Percentiles rank a stretch among this genome's conserved stretches.
Conservation (phyloP, 2,329 filamentous ascomycete species). For the Fusarium staphyleae region DNA sequence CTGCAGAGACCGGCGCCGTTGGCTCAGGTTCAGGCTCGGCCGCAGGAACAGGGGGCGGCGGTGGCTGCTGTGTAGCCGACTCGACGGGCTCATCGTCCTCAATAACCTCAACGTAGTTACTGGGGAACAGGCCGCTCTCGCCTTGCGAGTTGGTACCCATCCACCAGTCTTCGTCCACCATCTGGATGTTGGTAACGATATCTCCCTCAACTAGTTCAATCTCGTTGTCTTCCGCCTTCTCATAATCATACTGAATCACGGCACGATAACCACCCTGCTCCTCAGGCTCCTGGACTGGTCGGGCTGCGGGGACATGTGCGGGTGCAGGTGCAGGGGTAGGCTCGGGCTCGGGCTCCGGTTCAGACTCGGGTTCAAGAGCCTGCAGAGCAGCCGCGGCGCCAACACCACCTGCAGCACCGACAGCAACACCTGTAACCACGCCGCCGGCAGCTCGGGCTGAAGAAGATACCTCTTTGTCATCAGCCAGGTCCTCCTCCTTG, state of each 20-base stretch:
- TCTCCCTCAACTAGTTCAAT: slow-evolving; percentile 90
- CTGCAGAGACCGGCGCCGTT: slow-evolving; percentile 49
- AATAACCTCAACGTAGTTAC: slow-evolving; percentile 93
- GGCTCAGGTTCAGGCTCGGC: slow-evolving; percentile 45
- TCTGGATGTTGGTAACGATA: slow-evolving; percentile 88
- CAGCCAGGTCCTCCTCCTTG: slow-evolving; percentile 68
- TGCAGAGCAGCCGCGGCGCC: slow-evolving; percentile 33
- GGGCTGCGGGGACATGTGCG: slow-evolving; percentile 17
- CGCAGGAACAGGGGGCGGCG: slow-evolving; percentile 45
- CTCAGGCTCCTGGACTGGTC: slow-evolving; percentile 38
- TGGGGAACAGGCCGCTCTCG: slow-evolving; percentile 90
- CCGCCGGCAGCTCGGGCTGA: slow-evolving; percentile 64
- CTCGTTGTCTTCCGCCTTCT: slow-evolving; percentile 97
- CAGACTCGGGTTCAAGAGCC: slow-evolving; percentile 40
- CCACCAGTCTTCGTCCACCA: slow-evolving; percentile 99
- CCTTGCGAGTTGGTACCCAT: slow-evolving; percentile 87
- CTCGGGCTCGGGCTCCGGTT: slow-evolving; percentile 17
- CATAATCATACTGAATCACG: slow-evolving; percentile 91
- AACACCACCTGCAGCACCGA: slow-evolving; percentile 30
- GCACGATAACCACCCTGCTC: slow-evolving; percentile 70
- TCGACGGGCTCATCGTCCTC: slow-evolving; percentile 66
- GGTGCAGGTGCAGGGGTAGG: slow-evolving; percentile 8
- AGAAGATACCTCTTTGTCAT: slow-evolving; percentile 69
- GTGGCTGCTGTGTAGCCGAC: slow-evolving; percentile 43
- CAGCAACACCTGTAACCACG: slow-evolving; percentile 53